Evolutionary conservation across 306 rosid species (phyloP), one percentile per base, ranked within the genome.

Genomic region (Fragaria iinumae): DNA sequence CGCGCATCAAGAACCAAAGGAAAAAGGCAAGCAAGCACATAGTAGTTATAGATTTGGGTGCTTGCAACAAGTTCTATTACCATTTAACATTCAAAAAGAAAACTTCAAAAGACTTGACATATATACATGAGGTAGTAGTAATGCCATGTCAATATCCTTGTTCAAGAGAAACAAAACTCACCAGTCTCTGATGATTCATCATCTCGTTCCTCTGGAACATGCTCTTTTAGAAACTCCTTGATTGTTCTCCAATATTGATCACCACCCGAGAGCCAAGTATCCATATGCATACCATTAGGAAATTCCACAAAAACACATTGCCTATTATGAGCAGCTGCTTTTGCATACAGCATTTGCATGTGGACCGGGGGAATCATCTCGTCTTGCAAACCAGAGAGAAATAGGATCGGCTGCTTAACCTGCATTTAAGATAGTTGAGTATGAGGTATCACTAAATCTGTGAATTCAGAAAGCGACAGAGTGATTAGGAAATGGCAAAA

Each of bases 211-310:
- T 62, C 88, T 14, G 91, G 88, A 72, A 78, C 89, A 80, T 88
- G 84, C 69, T 88, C 79, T 76, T 80, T 86, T 67, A 96, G 76
- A 82, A 96, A 96, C 81, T 86, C 86, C 77, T 79, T 91, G 79
- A 93, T 55, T 73, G 99, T 86, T 84, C 85, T 87, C 99, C 99
- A 96, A 80, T 96, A 96, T 11, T 77, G 76, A 74, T 91, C 99
- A 45, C 99, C 99, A 80, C 99, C 99, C 45, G 91, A 65, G 17
- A 84, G 69, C 99, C 99, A 96, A 73, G 99, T 93, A 82, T 96
- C 96, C 99, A 96, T 96, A 83, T 96, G 99, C 99, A 93, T 96
- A 72, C 99, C 99, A 7, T 84, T 81, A 53, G 98, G 97, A 82
- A 96, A 91, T 9, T 96, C 98, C 75, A 84, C 91, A 79, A 93